Percentiles rank a stretch among this genome's conserved stretches.
phyloP scores from a whole-genome alignment of 2,329 filamentous ascomycete species.

The Huntiella decipiens region DNA sequence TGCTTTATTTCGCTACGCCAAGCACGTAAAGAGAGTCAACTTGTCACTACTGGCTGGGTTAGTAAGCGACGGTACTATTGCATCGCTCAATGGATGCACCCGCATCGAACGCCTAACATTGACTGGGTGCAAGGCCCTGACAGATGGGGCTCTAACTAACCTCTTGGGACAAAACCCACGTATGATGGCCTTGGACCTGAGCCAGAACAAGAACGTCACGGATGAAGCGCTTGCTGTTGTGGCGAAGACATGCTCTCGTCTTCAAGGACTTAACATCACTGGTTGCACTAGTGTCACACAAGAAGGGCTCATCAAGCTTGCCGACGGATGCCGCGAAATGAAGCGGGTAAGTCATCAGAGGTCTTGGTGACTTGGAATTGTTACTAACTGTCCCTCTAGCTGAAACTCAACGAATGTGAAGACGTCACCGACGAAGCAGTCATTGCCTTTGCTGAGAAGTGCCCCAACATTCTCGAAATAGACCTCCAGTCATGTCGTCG shows the following conservation, averaged over 20 bases:
- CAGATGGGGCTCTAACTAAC: slow-evolving; percentile 63
- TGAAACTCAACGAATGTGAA: slow-evolving; percentile 87
- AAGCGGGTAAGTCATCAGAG: slow-evolving; percentile 46
- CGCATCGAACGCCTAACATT: slow-evolving; percentile 82
- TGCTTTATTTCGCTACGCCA: slow-evolving; percentile 76
- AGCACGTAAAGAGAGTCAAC: slow-evolving; percentile 84
- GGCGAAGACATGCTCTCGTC: slow-evolving; percentile 59
- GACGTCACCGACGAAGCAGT: slow-evolving; percentile 70
- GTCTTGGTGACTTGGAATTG: slow-evolving; percentile 48
- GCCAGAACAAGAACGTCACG: slow-evolving; percentile 65
- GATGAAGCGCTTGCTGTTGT: slow-evolving; percentile 62
- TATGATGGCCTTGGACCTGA: slow-evolving; percentile 78
- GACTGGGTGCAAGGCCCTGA: slow-evolving; percentile 71
- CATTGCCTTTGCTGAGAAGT: slow-evolving; percentile 69
- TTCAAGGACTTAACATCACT: slow-evolving; percentile 88
- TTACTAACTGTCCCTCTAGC: slow-evolving; percentile 23
- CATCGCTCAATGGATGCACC: slow-evolving; percentile 67
- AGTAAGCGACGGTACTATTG: slow-evolving; percentile 77
- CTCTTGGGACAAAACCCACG: slow-evolving; percentile 63
- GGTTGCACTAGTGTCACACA: slow-evolving; percentile 71
- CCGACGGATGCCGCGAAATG: slow-evolving; percentile 64
- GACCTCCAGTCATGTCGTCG: slow-evolving; percentile 73
- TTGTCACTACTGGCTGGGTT: slow-evolving; percentile 55
- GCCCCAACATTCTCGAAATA: slow-evolving; percentile 86
- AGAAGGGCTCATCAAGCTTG: slow-evolving; percentile 63